Percentiles rank a stretch among this genome's conserved stretches.
Conservation (phyloP, 805 yeast genomes). For the Zygoascus ofunaensis region DNA sequence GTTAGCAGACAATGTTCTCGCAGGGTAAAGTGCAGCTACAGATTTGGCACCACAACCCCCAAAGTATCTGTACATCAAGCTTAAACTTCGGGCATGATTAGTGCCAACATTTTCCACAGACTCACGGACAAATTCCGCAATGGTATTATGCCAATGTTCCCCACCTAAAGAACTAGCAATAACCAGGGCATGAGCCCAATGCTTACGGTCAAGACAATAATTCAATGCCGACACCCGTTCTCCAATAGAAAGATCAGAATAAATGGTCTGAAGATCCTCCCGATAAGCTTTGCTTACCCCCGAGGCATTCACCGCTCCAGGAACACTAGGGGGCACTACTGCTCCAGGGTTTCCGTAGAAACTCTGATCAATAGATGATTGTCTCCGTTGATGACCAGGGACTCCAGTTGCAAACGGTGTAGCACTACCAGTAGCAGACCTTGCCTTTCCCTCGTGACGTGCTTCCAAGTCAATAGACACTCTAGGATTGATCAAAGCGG, state of each 20-base stretch:
- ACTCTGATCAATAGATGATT: conserved; percentile 7
- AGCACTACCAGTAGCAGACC: background rate
- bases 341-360: background rate
- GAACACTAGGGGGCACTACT: background rate
- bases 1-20: conserved; percentile 14
- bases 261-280: conserved; percentile 16
- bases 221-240: conserved; percentile 57
- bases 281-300: conserved; percentile 2
- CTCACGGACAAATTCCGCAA: conserved; percentile 46
- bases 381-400: conserved; percentile 6
- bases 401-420: conserved; percentile 17
- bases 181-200: conserved; percentile 71
- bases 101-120: conserved; percentile 28
- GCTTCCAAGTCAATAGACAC: conserved; percentile 4
- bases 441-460: background rate
- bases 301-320: background rate
- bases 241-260: conserved; percentile 35
- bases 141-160: conserved; percentile 48
- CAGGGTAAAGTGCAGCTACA: conserved; percentile 40
- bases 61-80: conserved; percentile 52
- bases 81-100: conserved; percentile 31
- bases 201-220: conserved; percentile 50
- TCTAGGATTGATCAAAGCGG: conserved; percentile 21
- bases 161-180: conserved; percentile 59
- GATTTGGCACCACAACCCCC: conserved; percentile 52